Base-by-base conservation (phyloP, 306 rosid genomes). In the Delonix regia region DNA sequence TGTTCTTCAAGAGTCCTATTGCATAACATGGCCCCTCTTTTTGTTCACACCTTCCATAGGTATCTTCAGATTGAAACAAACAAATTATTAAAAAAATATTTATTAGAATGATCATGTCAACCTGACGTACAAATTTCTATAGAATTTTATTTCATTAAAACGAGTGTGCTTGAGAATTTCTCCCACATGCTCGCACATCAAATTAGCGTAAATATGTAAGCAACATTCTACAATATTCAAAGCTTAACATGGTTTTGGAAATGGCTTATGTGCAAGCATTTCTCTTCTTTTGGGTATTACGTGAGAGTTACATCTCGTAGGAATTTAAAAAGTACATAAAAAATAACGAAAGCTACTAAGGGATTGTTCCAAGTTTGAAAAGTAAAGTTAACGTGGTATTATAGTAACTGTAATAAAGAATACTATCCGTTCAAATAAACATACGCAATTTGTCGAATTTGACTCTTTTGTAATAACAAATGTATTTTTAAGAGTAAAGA, bases 21-120 rank as follows among this genome's bases (percentile, higher is more conserved):
- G n/a, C n/a, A n/a, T 72, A 38, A 55, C 24, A 55, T 28, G 71
- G 16, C 55, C 61, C 55, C 61, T 45, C 4, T 52, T 21, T 74
- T 74, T 61, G 77, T 73, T 73, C 52, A 22, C 36, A 73, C 19
- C 30, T n/a, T 59, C 1, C 3, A 48, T 24, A 8, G 1, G 25
- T 73, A 56, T 19, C 49, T 36, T 21, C 38, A 56, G 10, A 39
- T 52, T 13, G 12, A 56, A 24, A 41, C 28, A 39, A 4, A 24
- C 13, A 56, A 9, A 16, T 49, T 6, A 49, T 5, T 49, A n/a
- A 18, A 18, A 49, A 47, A 5, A 48, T 15, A 48, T 30, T 30
- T 1, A 1, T 1, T 30, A 30, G 4, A 1, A 30, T 30, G 33
- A 30, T 1, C 4, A 30, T 30, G 33, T 30, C 33, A 30, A 30